Conservation (phyloP, 805 yeast species). For the Candida krabiensis region DNA sequence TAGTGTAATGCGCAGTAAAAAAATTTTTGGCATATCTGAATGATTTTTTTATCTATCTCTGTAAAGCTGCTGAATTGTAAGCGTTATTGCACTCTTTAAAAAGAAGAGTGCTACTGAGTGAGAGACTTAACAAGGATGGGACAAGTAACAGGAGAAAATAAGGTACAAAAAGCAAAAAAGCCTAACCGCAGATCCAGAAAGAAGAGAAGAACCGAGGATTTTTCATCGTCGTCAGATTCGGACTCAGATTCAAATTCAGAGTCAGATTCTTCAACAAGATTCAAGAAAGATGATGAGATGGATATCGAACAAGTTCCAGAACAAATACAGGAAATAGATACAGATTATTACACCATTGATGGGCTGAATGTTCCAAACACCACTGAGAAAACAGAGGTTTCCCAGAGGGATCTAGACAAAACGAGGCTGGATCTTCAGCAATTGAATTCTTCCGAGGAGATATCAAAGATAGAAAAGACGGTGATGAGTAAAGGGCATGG, state of each 20-base stretch:
- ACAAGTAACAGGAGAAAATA: too few relatives aligned
- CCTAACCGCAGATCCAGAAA: slow-evolving; percentile 57
- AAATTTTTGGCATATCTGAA: too few relatives aligned
- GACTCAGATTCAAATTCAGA: slow-evolving; percentile 42
- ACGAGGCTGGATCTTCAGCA: slow-evolving; percentile 12
- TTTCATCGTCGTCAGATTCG: slow-evolving; percentile 51
- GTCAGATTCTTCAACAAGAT: too few relatives aligned
- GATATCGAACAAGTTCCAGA: slow-evolving; percentile 19
- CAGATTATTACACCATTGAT: slow-evolving; percentile 29
- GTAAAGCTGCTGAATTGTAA: too few relatives aligned
- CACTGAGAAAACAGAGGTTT: slow-evolving; percentile 12
- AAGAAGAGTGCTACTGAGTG: too few relatives aligned
- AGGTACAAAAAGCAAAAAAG: slow-evolving; percentile 11
- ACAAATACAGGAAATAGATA: slow-evolving; percentile 17
- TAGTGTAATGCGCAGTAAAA: too few relatives aligned
- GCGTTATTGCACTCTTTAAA: too few relatives aligned
- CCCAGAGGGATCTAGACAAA: slow-evolving; percentile 14
- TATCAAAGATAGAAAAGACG: slow-evolving; percentile 6
- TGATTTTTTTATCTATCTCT: too few relatives aligned
- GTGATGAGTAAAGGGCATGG: slow-evolving; percentile 4
- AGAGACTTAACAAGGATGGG: too few relatives aligned
- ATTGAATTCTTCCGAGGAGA: slow-evolving; percentile 6
- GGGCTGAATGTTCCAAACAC: slow-evolving; percentile 14
- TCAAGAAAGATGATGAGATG: too few relatives aligned
- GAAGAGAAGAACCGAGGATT: slow-evolving; percentile 83